A percentile compares a stretch with the other conserved stretches of the same genome.
Evolutionary conservation across 2,329 filamentous ascomycete genomes (phyloP).

Genomic region (Xylariaceae sp.): DNA sequence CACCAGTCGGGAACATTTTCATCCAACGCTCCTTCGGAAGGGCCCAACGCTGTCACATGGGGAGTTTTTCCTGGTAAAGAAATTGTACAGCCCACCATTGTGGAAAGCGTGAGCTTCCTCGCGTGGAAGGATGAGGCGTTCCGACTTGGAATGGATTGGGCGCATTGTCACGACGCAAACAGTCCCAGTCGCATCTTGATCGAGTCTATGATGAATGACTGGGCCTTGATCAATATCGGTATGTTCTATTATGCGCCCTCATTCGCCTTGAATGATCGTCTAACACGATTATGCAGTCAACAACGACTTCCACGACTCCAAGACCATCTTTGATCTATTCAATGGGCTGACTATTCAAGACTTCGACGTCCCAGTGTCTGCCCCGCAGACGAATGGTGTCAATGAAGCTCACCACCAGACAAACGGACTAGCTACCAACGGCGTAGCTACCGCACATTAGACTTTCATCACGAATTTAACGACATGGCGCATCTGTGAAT

Average conservation of each 20-base stretch:
- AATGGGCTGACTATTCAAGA: constrained; percentile 70
- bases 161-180: constrained; percentile 76
- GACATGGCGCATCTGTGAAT: constrained; percentile 32
- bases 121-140: constrained; percentile 99
- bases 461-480: constrained; percentile 18
- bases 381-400: constrained; percentile 24
- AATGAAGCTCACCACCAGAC: constrained; percentile 28
- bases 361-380: constrained; percentile 46
- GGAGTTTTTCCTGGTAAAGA: constrained; percentile 98
- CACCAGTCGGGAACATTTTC: constrained; percentile 77
- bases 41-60: constrained; percentile 98
- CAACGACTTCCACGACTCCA: constrained; percentile 90
- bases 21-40: constrained; percentile 80
- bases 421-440: constrained; percentile 23
- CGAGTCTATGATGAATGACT: constrained; percentile 79
- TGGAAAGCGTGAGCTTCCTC: constrained; percentile 94
- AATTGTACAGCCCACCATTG: constrained; percentile 99
- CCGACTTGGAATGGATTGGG: constrained; percentile 89
- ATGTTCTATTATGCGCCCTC: constrained; percentile 33
- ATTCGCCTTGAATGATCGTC: constrained; percentile 4
- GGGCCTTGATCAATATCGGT: constrained; percentile 96
- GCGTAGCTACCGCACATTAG: constrained; percentile 19
- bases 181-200: constrained; percentile 79
- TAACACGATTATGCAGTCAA: constrained; percentile 61
- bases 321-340: constrained; percentile 82